Evolutionary conservation across 768 basidiomycete species (phyloP), one percentile per base, ranked within the genome.

Genomic region (Boletus huronensis): DNA sequence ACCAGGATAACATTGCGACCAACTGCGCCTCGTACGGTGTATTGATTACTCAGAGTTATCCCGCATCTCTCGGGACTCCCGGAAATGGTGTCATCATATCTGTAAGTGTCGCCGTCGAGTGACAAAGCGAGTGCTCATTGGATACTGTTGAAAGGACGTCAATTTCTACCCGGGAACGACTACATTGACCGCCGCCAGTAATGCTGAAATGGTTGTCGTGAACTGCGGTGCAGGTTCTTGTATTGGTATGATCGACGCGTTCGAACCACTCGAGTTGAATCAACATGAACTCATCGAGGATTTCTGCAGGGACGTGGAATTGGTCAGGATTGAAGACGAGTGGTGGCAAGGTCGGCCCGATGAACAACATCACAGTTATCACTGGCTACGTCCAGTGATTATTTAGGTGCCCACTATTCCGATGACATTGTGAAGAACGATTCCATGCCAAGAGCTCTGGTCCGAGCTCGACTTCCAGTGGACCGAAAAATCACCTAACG

Each of bases 11-110:
- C 65, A 81, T 73, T 8, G 80, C 75, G 3, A 77, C 72, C 7
- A 78, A 78, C 5, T 69, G 78, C n/a, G 70, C 70, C 6, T 39
- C 68, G 40, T 84, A 79, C 57, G 84, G 84, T 23, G 72, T 85
- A 0, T 61, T 87, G 56, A 84, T 86, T 32, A 81, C 84, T 62
- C 59, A 82, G 78, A 83, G 81, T 64, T 85, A 84, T 63, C 82
- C 82, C 13, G 64, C 69, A 47, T 79, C 81, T 9, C 66, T 84
- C 44, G 77, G 79, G 21, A 80, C 74, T 0, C 81, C 84, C 6
- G 82, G 82, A 32, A 79, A 68, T 9, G 82, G 82, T 6, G 79
- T 82, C 6, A 69, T 65, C 28, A 66, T 84, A 54, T 82, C 77
- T 21, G 81, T 83, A 55, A 55, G 77, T 64, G 2, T 3, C 28